Evolutionary conservation across 2,329 filamentous ascomycete species (phyloP).

Genomic region (Botryosphaeria agaves): DNA sequence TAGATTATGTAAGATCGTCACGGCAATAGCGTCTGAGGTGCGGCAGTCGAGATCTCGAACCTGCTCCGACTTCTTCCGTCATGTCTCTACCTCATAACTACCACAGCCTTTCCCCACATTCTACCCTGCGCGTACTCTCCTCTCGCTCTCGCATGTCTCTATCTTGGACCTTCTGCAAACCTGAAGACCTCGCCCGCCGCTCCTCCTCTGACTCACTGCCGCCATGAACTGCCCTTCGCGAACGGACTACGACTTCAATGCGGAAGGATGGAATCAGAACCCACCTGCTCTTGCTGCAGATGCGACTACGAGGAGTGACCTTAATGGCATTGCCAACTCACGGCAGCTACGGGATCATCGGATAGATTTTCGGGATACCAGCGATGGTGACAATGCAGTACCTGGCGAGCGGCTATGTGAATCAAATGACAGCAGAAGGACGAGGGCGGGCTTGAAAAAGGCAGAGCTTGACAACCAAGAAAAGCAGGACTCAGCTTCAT

Average conservation of each 20-base stretch:
- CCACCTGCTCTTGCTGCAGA: conserved; percentile 40
- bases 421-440: conserved; percentile 4
- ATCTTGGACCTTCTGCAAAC: too few species aligned
- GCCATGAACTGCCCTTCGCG: conserved; percentile 49
- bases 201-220: too few species aligned
- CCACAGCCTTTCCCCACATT: too few species aligned
- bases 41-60: too few species aligned
- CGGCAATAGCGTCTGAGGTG: too few species aligned
- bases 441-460: conserved; percentile 2
- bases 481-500: conserved; percentile 4
- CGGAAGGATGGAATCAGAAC: conserved; percentile 43
- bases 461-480: conserved; percentile 2
- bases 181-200: too few species aligned
- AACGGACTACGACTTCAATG: conserved; percentile 34
- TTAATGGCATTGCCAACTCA: conserved; percentile 42
- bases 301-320: conserved; percentile 42
- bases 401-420: conserved; percentile 1
- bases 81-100: too few species aligned
- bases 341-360: conserved; percentile 31
- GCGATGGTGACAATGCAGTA: conserved; percentile 5
- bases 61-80: too few species aligned
- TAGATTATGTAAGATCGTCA: too few species aligned
- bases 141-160: too few species aligned
- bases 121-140: too few species aligned
- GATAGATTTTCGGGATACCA: conserved; percentile 14